A percentile compares a stretch with the other conserved stretches of the same genome.
phyloP scores from a whole-genome alignment of 257 asterid genomes.

The Solanum chilense region DNA sequence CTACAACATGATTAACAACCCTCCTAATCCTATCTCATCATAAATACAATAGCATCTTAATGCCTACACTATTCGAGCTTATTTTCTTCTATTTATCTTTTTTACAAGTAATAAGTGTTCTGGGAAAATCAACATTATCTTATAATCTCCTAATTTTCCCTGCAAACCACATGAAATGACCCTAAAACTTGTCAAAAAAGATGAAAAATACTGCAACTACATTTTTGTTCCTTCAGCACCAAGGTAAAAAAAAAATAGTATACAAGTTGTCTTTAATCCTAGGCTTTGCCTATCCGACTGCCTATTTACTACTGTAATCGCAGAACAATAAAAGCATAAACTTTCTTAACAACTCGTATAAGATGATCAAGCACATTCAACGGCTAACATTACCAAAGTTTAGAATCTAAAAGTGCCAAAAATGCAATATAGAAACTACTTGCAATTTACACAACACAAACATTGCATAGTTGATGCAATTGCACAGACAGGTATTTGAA shows the following conservation, averaged over 20 bases:
- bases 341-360: neutral
- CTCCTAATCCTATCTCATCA: neutral
- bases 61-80: neutral
- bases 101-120: neutral
- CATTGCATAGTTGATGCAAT: neutral
- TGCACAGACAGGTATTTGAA: neutral
- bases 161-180: neutral
- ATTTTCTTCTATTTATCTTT: neutral
- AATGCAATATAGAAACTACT: neutral
- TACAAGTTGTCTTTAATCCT: neutral
- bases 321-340: neutral
- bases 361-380: neutral
- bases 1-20: neutral
- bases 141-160: neutral
- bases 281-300: neutral
- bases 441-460: neutral
- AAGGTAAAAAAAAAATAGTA: neutral
- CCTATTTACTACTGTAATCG: neutral
- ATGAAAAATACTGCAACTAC: neutral
- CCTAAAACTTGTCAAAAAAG: neutral
- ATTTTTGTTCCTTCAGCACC: neutral
- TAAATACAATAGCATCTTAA: neutral
- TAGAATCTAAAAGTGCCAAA: neutral
- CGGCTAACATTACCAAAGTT: neutral
- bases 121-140: neutral